phyloP scores from a whole-genome alignment of 1,284 basidiomycete genomes.

The Vanrija pseudolonga region DNA sequence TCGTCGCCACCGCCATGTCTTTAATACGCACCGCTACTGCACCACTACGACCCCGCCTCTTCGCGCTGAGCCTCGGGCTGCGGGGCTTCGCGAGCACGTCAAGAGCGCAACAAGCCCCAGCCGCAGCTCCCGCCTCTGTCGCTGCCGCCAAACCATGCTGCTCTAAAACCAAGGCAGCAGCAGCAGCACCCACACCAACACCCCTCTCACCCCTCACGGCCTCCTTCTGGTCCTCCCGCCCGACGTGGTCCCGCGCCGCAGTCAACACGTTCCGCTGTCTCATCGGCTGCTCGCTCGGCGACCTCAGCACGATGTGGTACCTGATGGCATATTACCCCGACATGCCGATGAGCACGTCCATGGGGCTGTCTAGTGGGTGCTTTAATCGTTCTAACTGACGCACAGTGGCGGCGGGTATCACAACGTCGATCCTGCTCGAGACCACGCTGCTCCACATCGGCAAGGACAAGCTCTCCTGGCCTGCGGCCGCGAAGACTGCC shows the following conservation, averaged over 20 bases:
- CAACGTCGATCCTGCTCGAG: conserved; percentile 6
- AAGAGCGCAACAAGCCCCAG: too few relatives aligned
- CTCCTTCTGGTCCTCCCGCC: conserved; percentile 5
- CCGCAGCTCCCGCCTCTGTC: too few relatives aligned
- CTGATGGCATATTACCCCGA: conserved; percentile 5
- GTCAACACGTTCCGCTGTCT: conserved; percentile 9
- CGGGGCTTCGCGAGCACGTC: too few relatives aligned
- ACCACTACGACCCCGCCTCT: too few relatives aligned
- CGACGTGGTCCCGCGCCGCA: conserved; percentile 5
- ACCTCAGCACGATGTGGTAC: conserved; percentile 4
- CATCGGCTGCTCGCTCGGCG: conserved; percentile 5
- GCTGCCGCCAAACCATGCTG: too few relatives aligned
- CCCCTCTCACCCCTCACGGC: neutral
- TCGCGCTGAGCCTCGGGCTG: too few relatives aligned
- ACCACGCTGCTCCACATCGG: conserved; percentile 5
- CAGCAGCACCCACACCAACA: neutral
- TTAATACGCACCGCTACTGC: too few relatives aligned
- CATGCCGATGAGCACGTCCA: conserved; percentile 1
- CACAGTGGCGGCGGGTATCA: conserved; percentile 6
- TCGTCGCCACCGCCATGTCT: too few relatives aligned
- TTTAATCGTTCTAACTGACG: neutral
- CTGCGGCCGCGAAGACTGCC: neutral
- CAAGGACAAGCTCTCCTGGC: conserved; percentile 1
- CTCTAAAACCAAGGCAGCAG: neutral
- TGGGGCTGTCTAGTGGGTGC: conserved; percentile 4